phyloP scores from a whole-genome alignment of 2,329 filamentous ascomycete species.

The Ophiocordyceps robertsii region DNA sequence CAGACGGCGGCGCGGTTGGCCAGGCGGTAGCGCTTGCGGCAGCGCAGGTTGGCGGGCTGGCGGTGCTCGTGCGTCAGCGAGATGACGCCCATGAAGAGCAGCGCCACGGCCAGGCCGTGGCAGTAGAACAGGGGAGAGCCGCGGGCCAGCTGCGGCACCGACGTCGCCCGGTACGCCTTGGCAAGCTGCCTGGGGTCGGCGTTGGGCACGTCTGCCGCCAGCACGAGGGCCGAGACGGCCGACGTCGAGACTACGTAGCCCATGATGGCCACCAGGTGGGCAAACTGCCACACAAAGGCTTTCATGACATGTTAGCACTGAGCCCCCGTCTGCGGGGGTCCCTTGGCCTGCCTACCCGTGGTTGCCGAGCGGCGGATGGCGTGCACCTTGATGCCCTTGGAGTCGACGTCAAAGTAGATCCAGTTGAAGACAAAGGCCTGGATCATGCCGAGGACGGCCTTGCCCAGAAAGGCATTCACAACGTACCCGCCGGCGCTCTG shows the following conservation, averaged over 20 bases:
- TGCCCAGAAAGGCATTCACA: conserved; percentile 46
- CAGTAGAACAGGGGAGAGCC: conserved; percentile 53
- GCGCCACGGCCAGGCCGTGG: conserved; percentile 41
- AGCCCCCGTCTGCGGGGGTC: not conserved
- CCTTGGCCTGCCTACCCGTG: conserved; percentile 19
- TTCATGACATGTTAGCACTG: conserved; percentile 3
- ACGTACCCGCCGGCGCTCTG: conserved; percentile 32
- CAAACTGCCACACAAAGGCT: conserved; percentile 39
- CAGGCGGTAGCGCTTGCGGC: conserved; percentile 37
- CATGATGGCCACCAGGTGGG: conserved; percentile 51
- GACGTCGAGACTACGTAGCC: conserved; percentile 45
- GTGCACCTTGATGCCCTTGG: conserved; percentile 40
- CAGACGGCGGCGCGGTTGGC: conserved; percentile 34
- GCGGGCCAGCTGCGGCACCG: conserved; percentile 32
- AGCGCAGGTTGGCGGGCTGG: conserved; percentile 30
- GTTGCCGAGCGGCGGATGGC: conserved; percentile 41
- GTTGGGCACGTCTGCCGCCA: conserved; percentile 39
- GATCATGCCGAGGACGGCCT: conserved; percentile 43
- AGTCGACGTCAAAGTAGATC: conserved; percentile 52
- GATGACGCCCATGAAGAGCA: conserved; percentile 41
- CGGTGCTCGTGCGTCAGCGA: conserved; percentile 43
- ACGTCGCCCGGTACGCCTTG: conserved; percentile 31
- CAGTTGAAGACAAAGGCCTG: conserved; percentile 48
- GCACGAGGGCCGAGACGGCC: conserved; percentile 43
- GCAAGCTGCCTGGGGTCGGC: conserved; percentile 34